These are phyloP conservation scores for Phascolomyces articulosus DNA, from an alignment of 371 early-diverging fungal genomes.

Conservation along the genomic window DNA sequence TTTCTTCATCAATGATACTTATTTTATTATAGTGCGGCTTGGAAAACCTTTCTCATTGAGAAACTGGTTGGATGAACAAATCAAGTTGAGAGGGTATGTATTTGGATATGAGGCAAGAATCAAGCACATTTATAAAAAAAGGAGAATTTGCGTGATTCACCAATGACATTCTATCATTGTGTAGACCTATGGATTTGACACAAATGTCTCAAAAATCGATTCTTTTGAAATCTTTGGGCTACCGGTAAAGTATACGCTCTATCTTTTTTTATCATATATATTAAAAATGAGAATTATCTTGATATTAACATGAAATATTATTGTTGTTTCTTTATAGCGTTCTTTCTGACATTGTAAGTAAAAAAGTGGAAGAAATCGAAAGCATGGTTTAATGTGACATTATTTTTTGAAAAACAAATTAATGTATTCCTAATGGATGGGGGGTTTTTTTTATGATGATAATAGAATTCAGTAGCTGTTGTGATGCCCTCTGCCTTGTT, in stretches of 20 bases:
- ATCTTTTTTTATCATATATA: neutral
- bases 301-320: too few relatives aligned
- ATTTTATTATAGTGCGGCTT: slow-evolving; percentile 64
- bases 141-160: neutral
- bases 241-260: slow-evolving; percentile 29
- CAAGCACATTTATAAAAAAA: neutral
- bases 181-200: slow-evolving; percentile 38
- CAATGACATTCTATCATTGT: neutral
- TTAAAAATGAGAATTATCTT: neutral
- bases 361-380: too few relatives aligned
- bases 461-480: slow-evolving; percentile 63
- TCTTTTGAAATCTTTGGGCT: slow-evolving; percentile 59
- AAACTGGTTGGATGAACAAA: slow-evolving; percentile 67
- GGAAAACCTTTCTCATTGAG: slow-evolving; percentile 76
- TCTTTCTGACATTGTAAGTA: slow-evolving; percentile 71
- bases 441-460: too few relatives aligned
- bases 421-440: too few relatives aligned
- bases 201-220: slow-evolving; percentile 36
- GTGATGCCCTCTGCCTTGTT: slow-evolving; percentile 89
- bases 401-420: too few relatives aligned
- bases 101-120: neutral
- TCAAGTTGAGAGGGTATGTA: slow-evolving; percentile 52
- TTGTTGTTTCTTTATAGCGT: slow-evolving; percentile 60
- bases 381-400: too few relatives aligned
- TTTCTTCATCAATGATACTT: too few relatives aligned